Conservation (phyloP, 495 filamentous ascomycete species). For the Glonium stellatum region DNA sequence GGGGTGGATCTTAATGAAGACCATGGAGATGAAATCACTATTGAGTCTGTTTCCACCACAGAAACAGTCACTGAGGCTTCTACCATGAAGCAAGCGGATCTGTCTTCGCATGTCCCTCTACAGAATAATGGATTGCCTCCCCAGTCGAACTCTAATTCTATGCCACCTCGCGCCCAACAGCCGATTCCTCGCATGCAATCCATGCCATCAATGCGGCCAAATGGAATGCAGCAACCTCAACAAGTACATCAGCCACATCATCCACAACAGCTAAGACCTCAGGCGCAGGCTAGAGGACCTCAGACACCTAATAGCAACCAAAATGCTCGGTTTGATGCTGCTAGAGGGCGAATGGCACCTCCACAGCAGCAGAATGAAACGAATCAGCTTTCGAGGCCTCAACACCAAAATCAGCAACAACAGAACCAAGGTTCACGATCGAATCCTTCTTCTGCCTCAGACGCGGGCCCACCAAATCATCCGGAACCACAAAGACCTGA, state of each 20-base stretch:
- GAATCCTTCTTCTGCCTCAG: conserved; percentile 5
- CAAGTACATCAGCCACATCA: conserved; percentile 11
- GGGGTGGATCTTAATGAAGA: conserved; percentile 31
- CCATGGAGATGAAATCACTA: conserved; percentile 16
- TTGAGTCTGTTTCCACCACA: neutral
- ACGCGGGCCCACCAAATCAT: conserved; percentile 1
- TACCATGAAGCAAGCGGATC: conserved; percentile 3
- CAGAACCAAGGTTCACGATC: neutral
- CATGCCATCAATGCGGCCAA: conserved; percentile 28
- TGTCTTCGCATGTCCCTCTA: conserved; percentile 2
- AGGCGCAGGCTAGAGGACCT: conserved; percentile 24
- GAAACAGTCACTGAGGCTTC: conserved; percentile 1
- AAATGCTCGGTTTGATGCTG: conserved; percentile 9
- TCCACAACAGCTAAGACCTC: conserved; percentile 22
- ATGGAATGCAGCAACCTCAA: conserved; percentile 19
- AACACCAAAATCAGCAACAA: conserved; percentile 2
- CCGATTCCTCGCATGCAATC: conserved; percentile 28
- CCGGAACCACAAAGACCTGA: neutral
- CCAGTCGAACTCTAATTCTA: neutral
- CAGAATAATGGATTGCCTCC: conserved; percentile 2
- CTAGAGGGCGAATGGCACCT: conserved; percentile 9
- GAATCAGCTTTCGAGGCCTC: conserved; percentile 10
- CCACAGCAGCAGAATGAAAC: conserved; percentile 22
- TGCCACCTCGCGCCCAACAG: conserved; percentile 10
- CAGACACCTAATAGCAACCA: conserved; percentile 19